Conservation (phyloP, 495 filamentous ascomycete genomes). For the Bombardia bombarda region DNA sequence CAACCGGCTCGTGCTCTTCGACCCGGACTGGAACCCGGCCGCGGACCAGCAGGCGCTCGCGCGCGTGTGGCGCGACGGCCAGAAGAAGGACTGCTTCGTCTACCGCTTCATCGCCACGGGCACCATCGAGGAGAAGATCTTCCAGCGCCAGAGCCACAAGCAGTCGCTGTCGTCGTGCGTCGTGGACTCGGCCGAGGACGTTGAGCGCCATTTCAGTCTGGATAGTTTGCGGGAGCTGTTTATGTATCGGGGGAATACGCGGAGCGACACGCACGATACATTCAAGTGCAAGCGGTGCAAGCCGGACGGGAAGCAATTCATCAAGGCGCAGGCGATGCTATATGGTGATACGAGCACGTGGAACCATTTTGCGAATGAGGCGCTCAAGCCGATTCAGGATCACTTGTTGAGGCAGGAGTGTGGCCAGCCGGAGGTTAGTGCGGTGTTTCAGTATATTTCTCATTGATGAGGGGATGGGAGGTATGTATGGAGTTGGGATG, state of each 20-base stretch:
- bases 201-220: constrained; percentile 90
- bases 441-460: constrained; percentile 98
- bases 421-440: constrained; percentile 70
- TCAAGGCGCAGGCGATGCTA: constrained; percentile 88
- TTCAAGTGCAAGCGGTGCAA: constrained; percentile 98
- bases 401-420: constrained; percentile 84
- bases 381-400: constrained; percentile 79
- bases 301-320: constrained; percentile 72
- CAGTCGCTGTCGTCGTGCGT: constrained; percentile 94
- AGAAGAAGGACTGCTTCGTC: constrained; percentile 99
- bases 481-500: too few relatives aligned
- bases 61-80: constrained; percentile 96
- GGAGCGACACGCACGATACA: constrained; percentile 93
- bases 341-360: constrained; percentile 98
- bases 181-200: constrained; percentile 94
- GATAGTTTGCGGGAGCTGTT: constrained; percentile 88
- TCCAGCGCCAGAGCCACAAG: constrained; percentile 97
- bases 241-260: constrained; percentile 76
- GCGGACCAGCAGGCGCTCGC: constrained; percentile 97
- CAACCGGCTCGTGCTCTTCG: constrained; percentile 93
- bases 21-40: constrained; percentile 98
- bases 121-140: constrained; percentile 99
- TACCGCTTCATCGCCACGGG: constrained; percentile 98
- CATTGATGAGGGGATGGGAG: too few relatives aligned
- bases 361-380: constrained; percentile 90